Evolutionary conservation across 2,329 filamentous ascomycete genomes (phyloP).

Genomic region (Xylaria sp.): DNA sequence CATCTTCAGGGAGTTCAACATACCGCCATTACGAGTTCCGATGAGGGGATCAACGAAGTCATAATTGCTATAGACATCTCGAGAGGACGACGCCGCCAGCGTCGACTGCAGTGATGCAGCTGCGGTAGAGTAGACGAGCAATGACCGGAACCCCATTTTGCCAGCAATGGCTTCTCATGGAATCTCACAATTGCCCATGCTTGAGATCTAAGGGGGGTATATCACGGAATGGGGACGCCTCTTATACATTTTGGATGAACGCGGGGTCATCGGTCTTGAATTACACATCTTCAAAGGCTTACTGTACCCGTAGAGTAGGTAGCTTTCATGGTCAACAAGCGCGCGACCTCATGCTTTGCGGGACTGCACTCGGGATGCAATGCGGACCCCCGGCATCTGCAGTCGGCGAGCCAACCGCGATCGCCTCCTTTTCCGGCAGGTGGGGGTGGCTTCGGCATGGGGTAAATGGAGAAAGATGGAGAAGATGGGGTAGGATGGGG

Average conservation of each 20-base stretch:
- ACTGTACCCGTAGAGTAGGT: neutral
- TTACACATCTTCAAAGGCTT: neutral
- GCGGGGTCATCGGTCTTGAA: neutral
- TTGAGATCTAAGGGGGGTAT: neutral
- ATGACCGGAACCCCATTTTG: conserved; percentile 16
- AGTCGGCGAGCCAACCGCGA: neutral
- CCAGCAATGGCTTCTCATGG: neutral
- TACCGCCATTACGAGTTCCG: conserved; percentile 33
- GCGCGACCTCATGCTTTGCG: neutral
- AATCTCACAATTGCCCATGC: neutral
- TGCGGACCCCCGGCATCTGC: neutral
- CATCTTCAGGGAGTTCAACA: neutral
- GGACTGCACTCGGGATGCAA: neutral
- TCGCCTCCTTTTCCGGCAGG: neutral
- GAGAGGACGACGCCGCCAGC: conserved; percentile 7
- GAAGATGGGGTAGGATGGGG: neutral
- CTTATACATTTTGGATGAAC: neutral
- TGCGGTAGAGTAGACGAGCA: conserved; percentile 8
- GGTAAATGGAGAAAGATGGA: neutral
- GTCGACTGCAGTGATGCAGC: conserved; percentile 11
- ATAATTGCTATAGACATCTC: conserved; percentile 21
- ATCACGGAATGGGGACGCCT: neutral
- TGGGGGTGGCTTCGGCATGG: neutral
- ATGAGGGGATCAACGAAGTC: conserved; percentile 33
- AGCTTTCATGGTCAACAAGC: neutral